Evolutionary conservation across 768 basidiomycete genomes (phyloP), one percentile per base, ranked within the genome.

Genomic region (Tylopilus felleus): DNA sequence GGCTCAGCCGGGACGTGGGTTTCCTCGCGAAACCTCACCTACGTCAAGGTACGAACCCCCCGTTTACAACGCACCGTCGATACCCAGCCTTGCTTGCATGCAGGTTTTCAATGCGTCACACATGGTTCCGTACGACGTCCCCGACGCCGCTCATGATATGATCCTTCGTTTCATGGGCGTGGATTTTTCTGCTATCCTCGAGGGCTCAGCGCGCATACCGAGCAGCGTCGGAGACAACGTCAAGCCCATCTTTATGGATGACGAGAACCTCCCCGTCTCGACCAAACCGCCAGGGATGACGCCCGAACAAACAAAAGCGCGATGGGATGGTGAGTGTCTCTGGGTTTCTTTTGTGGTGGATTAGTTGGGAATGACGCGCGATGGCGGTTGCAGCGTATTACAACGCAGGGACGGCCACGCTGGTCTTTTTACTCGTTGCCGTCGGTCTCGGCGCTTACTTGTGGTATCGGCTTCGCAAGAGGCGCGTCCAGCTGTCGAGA

Each of bases 131-230:
- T 88, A 77, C 69, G 96, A 99, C 70, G 76, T 89, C 13, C 95
- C 94, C 0, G 80, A 90, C 48, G 83, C 87, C 19, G 78, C 95
- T 4, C 93, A 98, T 69, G 97, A 99, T 71, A 98, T 98, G 97
- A 96, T 99, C 61, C 82, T 97, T 38, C 90, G 97, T 14, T 99
- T 99, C 76, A 92, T 98, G 86, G 87, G 84, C 47, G 83, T 94
- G 55, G 88, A 98, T 74, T 90, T 96, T 62, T 80, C 86, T 23
- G 79, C 83, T 2, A 80, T 98, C 53, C 75, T 85, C 2, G 93
- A 89, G 22, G 86, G 89, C 29, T 85, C 91, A 0, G 93, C 92
- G 3, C 77, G 73, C 48, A 88, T 95, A 52, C 86, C 92, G 14
- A 92, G 88, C 55, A 82, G 81, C 36, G 77, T 99, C 25, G 97